These are phyloP conservation scores for Ilex asprella DNA, from an alignment of 257 asterid species.

Conservation along the genomic window DNA sequence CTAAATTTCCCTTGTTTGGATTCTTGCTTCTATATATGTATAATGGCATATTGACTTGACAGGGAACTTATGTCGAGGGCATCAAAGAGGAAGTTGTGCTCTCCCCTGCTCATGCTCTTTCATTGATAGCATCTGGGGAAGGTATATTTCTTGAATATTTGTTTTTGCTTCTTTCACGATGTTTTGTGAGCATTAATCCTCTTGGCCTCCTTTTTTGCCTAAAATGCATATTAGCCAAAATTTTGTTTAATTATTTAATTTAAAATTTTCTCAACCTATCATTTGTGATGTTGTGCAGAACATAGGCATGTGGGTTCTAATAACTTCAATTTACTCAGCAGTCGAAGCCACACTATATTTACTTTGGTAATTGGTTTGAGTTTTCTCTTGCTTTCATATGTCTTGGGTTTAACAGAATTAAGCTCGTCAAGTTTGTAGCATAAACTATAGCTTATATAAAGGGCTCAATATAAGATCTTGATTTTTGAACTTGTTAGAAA, in stretches of 20 bases:
- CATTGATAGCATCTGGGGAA: constrained; percentile 84
- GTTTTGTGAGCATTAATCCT: too few relatives aligned
- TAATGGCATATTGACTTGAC: constrained; percentile 18
- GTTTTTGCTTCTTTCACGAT: too few relatives aligned
- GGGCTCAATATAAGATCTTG: too few relatives aligned
- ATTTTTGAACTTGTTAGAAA: too few relatives aligned
- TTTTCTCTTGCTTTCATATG: constrained; percentile 1
- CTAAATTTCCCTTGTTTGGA: constrained; percentile 7
- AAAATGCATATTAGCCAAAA: too few relatives aligned
- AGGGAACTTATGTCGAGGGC: constrained; percentile 81
- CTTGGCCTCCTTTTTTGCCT: too few relatives aligned
- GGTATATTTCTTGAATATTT: constrained; percentile 30
- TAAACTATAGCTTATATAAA: too few relatives aligned
- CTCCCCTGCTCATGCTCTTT: constrained; percentile 94
- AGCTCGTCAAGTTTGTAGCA: too few relatives aligned
- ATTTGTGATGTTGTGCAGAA: constrained; percentile 39
- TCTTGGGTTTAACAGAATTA: too few relatives aligned
- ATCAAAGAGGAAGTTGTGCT: constrained; percentile 84
- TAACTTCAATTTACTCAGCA: constrained; percentile 82
- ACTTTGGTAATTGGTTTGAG: constrained; percentile 50
- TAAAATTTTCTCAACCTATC: neutral
- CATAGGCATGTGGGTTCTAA: constrained; percentile 89
- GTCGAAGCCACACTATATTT: constrained; percentile 93
- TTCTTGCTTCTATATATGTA: constrained; percentile 3
- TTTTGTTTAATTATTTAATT: too few relatives aligned